phyloP scores from a whole-genome alignment of 805 yeast genomes.

The Wickerhamomyces xylosicus region DNA sequence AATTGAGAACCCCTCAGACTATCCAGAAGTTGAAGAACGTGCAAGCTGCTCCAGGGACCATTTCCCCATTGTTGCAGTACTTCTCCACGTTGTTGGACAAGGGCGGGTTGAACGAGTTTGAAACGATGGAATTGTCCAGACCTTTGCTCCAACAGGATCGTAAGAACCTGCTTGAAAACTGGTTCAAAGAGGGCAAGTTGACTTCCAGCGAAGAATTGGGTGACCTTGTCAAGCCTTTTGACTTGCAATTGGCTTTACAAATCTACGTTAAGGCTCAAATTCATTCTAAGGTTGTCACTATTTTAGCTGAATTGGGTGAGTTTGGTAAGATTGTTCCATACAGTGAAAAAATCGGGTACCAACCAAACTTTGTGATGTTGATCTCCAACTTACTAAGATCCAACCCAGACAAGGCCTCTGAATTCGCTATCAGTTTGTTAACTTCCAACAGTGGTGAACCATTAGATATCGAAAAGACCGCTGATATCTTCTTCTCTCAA shows the following conservation, averaged over 20 bases:
- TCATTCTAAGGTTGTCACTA: slow-evolving; percentile 82
- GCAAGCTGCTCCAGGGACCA: slow-evolving; percentile 89
- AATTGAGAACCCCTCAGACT: slow-evolving; percentile 88
- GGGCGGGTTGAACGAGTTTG: slow-evolving; percentile 86
- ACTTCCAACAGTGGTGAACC: slow-evolving; percentile 46
- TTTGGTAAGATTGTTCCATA: slow-evolving; percentile 93
- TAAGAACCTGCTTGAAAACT: slow-evolving; percentile 86
- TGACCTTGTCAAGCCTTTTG: slow-evolving; percentile 86
- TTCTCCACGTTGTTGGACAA: slow-evolving; percentile 85
- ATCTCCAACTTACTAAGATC: slow-evolving; percentile 85
- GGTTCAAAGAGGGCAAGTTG: slow-evolving; percentile 91
- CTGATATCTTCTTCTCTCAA: slow-evolving; percentile 91
- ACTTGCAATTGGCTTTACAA: slow-evolving; percentile 77
- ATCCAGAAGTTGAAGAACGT: slow-evolving; percentile 84
- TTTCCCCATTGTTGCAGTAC: slow-evolving; percentile 89
- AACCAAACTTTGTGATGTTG: slow-evolving; percentile 83
- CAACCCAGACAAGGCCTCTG: slow-evolving; percentile 97
- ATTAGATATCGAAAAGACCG: slow-evolving; percentile 74
- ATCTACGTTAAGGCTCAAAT: slow-evolving; percentile 78
- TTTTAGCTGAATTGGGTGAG: slow-evolving; percentile 92
- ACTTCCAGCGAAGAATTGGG: slow-evolving; percentile 96
- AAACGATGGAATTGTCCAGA: slow-evolving; percentile 87
- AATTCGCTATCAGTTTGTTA: slow-evolving; percentile 83
- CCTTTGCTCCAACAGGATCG: slow-evolving; percentile 95
- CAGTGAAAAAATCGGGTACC: slow-evolving; percentile 79